Evolutionary conservation across 2,329 filamentous ascomycete genomes (phyloP).

Genomic region (Cercospora berteroae): DNA sequence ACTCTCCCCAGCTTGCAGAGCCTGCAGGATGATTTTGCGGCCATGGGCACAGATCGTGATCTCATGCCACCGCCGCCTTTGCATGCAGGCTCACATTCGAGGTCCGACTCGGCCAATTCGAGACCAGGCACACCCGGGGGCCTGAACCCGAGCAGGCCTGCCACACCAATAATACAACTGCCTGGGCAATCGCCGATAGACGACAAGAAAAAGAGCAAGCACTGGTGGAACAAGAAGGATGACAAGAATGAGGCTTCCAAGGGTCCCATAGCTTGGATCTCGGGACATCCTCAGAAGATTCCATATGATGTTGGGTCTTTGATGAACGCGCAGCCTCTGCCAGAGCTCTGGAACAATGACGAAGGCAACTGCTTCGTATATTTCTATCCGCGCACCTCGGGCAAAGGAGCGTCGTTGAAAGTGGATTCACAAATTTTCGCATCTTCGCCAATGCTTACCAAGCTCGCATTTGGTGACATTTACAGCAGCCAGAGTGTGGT

Average conservation of each 20-base stretch:
- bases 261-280: constrained; percentile 56
- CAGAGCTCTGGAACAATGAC: constrained; percentile 60
- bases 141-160: constrained; percentile 25
- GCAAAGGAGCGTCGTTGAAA: constrained; percentile 59
- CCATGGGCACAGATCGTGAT: constrained; percentile 10
- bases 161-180: constrained; percentile 28
- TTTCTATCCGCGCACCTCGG: constrained; percentile 57
- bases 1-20: constrained; percentile 28
- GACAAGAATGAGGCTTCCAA: constrained; percentile 37
- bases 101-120: constrained; percentile 24
- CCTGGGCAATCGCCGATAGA: constrained; percentile 22
- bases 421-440: constrained; percentile 59
- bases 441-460: constrained; percentile 56
- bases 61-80: constrained; percentile 25
- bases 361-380: constrained; percentile 63
- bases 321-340: constrained; percentile 52
- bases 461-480: constrained; percentile 55
- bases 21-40: constrained; percentile 22
- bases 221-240: constrained; percentile 37
- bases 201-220: constrained; percentile 33
- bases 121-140: constrained; percentile 25
- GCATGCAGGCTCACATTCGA: constrained; percentile 20
- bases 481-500: constrained; percentile 41
- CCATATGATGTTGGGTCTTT: constrained; percentile 55
- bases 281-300: constrained; percentile 56